A percentile compares a stretch with the other conserved stretches of the same genome.
Conservation (phyloP, 2,329 filamentous ascomycete genomes). For the Leptographium procerum region DNA sequence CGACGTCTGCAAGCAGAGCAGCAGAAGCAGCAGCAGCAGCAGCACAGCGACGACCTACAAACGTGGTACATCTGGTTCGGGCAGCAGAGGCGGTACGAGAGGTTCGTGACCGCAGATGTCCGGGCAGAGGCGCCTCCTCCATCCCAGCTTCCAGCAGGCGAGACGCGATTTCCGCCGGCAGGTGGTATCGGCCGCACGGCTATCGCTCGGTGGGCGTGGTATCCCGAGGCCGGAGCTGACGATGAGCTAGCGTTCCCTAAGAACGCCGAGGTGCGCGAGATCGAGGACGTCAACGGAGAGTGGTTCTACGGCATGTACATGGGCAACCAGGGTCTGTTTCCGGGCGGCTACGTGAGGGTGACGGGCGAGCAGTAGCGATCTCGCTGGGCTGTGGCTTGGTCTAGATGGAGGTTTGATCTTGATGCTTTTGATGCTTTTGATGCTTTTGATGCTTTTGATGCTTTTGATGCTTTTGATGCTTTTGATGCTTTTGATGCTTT, state of each 20-base stretch:
- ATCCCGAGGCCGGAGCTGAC: constrained; percentile 48
- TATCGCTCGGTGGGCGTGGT: constrained; percentile 66
- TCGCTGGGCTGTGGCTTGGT: no score
- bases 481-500: no score
- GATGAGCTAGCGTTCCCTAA: constrained; percentile 80
- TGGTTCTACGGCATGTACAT: constrained; percentile 87
- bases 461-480: no score
- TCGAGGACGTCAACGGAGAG: constrained; percentile 79
- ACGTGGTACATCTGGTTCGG: constrained; percentile 18
- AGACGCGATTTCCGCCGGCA: constrained; percentile 53
- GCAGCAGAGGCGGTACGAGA: constrained; percentile 26
- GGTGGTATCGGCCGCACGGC: constrained; percentile 58
- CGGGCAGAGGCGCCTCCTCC: constrained; percentile 26
- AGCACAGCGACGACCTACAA: constrained; percentile 15
- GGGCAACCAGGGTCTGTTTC: constrained; percentile 68
- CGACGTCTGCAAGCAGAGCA: constrained; percentile 52
- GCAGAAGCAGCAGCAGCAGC: no score
- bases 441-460: no score
- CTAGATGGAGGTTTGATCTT: no score
- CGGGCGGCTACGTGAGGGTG: constrained; percentile 47
- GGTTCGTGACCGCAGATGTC: constrained; percentile 41
- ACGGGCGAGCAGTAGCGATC: no score
- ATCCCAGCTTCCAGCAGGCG: constrained; percentile 12
- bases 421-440: no score
- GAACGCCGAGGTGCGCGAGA: constrained; percentile 71